Conservation (phyloP, 352 stramenopile genomes). For the Globisporangium echinulatum region DNA sequence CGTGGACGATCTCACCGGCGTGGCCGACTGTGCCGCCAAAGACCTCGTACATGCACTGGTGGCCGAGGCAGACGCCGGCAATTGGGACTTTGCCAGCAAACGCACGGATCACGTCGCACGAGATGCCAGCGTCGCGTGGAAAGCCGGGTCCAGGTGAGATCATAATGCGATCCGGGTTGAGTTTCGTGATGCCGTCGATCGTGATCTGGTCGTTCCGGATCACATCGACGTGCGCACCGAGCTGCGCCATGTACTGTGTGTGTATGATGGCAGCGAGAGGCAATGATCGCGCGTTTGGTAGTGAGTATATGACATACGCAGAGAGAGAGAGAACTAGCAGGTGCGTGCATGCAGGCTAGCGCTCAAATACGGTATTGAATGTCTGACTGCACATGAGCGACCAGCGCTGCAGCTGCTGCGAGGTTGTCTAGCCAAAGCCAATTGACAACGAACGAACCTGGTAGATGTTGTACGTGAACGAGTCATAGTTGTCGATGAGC, state of each 20-base stretch:
- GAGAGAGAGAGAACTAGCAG: no score
- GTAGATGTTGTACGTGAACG: conserved; percentile 89
- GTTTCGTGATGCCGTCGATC: conserved; percentile 64
- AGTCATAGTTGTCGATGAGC: conserved; percentile 90
- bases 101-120: conserved; percentile 73
- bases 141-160: conserved; percentile 83
- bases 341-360: no score
- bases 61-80: conserved; percentile 73
- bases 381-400: not conserved
- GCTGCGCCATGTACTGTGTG: conserved; percentile 74
- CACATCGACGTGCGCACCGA: conserved; percentile 75
- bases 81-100: conserved; percentile 83
- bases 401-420: no score
- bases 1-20: conserved; percentile 84
- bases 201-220: conserved; percentile 83
- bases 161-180: conserved; percentile 81
- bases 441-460: conserved; percentile 30
- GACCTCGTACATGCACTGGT: conserved; percentile 86
- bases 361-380: not conserved
- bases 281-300: no score
- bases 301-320: no score
- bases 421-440: no score
- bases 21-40: conserved; percentile 82
- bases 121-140: conserved; percentile 77
- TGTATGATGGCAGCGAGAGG: not conserved